Evolutionary conservation across 1,284 basidiomycete species (phyloP), one percentile per base, ranked within the genome.

Genomic region (Puccinia novopanici): DNA sequence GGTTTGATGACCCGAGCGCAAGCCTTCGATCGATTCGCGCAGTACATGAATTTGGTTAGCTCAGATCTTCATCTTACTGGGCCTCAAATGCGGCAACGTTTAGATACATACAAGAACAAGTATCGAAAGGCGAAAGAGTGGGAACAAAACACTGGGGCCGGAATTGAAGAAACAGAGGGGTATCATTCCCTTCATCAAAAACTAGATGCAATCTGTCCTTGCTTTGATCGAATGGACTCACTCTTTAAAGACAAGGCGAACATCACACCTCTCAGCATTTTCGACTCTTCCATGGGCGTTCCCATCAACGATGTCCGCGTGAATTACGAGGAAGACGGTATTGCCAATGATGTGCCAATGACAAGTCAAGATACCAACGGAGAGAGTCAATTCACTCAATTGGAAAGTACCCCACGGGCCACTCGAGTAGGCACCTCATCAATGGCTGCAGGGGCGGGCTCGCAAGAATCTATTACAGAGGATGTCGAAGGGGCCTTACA

Each of bases 181-280:
- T 50, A 50, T 6, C 3, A 50, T 34, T 9, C n/a, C 19, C n/a
- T 70, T 4, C 2, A 12, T 2, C 63, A 70, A 13, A 70, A 70
- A 17, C 45, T 70, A 1, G 27, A 70, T 3, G 27, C n/a, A 6
- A 68, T 45, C 12, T 68, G 37, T 37, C 65, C 40, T 15, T 68
- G 67, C n/a, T 70, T 27, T 34, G 30, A 70, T 2, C 22, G 48
- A 4, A n/a, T 70, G 40, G 67, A 70, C 30, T 42, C 67, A 9
- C 24, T 70, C 2, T 70, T 70, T n/a, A 70, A 50, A 27, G 42
- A 70, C 5, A 70, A 70, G 19, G 42, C 42, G 30, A 70, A 70
- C 27, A 52, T 70, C 22, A 70, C 42, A 3, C 4, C 67, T 3
- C 50, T 70, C 45, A 22, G n/a, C 15, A 12, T 27, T 1, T 70